Percentiles rank a stretch among this genome's conserved stretches.
phyloP scores from a whole-genome alignment of 352 stramenopile genomes.

The Saprolegnia diclina region DNA sequence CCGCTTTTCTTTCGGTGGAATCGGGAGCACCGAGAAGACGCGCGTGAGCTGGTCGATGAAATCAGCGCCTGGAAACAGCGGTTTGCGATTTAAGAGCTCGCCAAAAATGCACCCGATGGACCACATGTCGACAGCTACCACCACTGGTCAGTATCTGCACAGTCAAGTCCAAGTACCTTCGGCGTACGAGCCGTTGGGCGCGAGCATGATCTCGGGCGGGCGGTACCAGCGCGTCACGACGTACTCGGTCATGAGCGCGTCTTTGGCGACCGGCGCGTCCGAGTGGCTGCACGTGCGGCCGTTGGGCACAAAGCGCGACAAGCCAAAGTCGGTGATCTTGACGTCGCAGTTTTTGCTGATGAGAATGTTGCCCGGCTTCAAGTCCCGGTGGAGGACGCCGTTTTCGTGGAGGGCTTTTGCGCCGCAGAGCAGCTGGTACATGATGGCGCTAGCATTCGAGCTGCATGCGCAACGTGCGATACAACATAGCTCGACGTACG shows the following conservation, averaged over 20 bases:
- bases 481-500: constrained; percentile 32
- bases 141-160: neutral
- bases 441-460: constrained; percentile 84
- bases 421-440: constrained; percentile 89
- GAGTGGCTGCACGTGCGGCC: constrained; percentile 28
- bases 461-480: too few relatives aligned
- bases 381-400: constrained; percentile 74
- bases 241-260: constrained; percentile 76
- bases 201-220: constrained; percentile 77
- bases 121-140: constrained; percentile 70
- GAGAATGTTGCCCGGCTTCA: constrained; percentile 83
- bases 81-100: constrained; percentile 75
- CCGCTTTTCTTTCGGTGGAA: constrained; percentile 64
- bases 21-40: constrained; percentile 63
- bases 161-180: constrained; percentile 31
- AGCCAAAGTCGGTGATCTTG: constrained; percentile 81
- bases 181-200: constrained; percentile 68
- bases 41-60: constrained; percentile 78
- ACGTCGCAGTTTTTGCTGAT: constrained; percentile 81
- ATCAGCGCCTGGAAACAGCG: constrained; percentile 67
- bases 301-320: constrained; percentile 65
- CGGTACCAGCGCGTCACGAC: constrained; percentile 83
- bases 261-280: constrained; percentile 38
- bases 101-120: constrained; percentile 92
- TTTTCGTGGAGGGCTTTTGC: constrained; percentile 89